phyloP scores from a whole-genome alignment of 1,139 yeast genomes.

The Yamadazyma oceani region DNA sequence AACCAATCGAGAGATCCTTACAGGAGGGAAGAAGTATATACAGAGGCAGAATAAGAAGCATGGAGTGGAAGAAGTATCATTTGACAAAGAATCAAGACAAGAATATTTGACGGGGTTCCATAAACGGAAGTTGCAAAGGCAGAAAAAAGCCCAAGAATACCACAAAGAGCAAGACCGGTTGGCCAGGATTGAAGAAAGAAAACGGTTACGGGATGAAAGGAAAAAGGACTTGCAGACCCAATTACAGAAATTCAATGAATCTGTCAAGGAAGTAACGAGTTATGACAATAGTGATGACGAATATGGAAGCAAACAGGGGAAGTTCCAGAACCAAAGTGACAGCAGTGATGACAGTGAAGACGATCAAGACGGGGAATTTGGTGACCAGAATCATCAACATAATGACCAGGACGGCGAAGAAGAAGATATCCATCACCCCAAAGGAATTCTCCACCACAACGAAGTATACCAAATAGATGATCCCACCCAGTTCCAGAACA shows the following conservation, averaged over 20 bases:
- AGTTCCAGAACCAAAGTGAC: slow-evolving; percentile 15
- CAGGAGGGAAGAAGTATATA: slow-evolving; percentile 85
- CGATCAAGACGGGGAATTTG: slow-evolving; percentile 4
- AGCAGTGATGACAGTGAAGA: slow-evolving; percentile 22
- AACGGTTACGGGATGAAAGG: slow-evolving; percentile 66
- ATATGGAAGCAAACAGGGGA: slow-evolving; percentile 27
- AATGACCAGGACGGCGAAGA: too few relatives aligned
- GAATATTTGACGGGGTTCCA: slow-evolving; percentile 95
- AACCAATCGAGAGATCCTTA: slow-evolving; percentile 78
- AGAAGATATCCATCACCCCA: slow-evolving; percentile 18
- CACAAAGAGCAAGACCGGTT: slow-evolving; percentile 75
- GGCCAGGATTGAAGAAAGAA: slow-evolving; percentile 75
- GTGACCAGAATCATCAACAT: too few relatives aligned
- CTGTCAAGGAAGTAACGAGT: slow-evolving; percentile 46
- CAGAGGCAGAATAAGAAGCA: slow-evolving; percentile 60
- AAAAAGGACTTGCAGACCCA: slow-evolving; percentile 64
- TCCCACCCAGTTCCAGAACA: slow-evolving; percentile 35
- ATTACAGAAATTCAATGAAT: slow-evolving; percentile 56
- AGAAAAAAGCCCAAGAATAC: slow-evolving; percentile 77
- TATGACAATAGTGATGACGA: slow-evolving; percentile 33
- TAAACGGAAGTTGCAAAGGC: slow-evolving; percentile 84
- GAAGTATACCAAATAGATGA: slow-evolving; percentile 46
- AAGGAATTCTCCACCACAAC: slow-evolving; percentile 42
- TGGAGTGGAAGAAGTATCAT: slow-evolving; percentile 77
- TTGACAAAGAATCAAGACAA: slow-evolving; percentile 69